Evolutionary conservation across 73 alveolate species (phyloP).

Genomic region (Paraurostyla sp.): DNA sequence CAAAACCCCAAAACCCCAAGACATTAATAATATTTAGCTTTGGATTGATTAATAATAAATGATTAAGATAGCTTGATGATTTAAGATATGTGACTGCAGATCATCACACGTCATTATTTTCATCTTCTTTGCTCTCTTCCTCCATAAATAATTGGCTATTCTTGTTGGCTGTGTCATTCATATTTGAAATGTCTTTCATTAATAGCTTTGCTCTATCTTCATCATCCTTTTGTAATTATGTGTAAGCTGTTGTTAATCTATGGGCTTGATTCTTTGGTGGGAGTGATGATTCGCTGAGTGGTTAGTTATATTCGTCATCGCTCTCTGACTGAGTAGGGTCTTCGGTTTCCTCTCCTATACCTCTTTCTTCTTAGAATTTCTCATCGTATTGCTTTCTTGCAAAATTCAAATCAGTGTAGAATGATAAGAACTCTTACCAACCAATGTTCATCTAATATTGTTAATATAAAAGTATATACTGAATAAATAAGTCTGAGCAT

Average conservation of each 20-base stretch:
- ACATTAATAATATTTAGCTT: too few relatives aligned
- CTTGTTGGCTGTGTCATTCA: too few relatives aligned
- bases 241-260: conserved; percentile 27
- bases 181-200: neutral
- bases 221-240: neutral
- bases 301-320: conserved; percentile 30
- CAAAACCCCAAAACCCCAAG: too few relatives aligned
- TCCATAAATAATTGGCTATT: too few relatives aligned
- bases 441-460: conserved; percentile 23
- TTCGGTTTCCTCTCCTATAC: conserved; percentile 55
- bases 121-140: too few relatives aligned
- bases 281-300: conserved; percentile 9
- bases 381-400: conserved; percentile 50
- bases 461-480: neutral
- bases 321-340: conserved; percentile 7
- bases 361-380: conserved; percentile 31
- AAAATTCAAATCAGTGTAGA: conserved; percentile 36
- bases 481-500: conserved; percentile 8
- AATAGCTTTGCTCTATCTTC: conserved; percentile 14
- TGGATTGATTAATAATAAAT: too few relatives aligned
- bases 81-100: too few relatives aligned
- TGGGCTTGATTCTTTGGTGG: conserved; percentile 18
- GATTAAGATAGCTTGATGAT: too few relatives aligned
- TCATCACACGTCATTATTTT: too few relatives aligned
- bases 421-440: conserved; percentile 56